Evolutionary conservation across 2,329 filamentous ascomycete genomes (phyloP).

Genomic region (Colletotrichum costaricense): DNA sequence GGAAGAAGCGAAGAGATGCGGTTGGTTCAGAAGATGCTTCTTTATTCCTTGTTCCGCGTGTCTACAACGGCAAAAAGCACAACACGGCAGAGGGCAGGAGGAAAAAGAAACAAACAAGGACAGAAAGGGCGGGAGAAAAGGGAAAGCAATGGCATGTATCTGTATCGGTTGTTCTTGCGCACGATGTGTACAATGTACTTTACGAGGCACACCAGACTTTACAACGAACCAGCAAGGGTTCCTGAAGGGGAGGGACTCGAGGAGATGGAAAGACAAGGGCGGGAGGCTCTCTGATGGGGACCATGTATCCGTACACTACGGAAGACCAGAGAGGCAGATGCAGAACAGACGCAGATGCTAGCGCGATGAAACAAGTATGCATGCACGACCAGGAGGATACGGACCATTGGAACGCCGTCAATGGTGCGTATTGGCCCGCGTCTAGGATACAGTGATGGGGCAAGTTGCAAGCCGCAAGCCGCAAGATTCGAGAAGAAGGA

Average conservation of each 20-base stretch:
- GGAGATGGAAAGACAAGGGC: neutral
- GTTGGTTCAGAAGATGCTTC: conserved; percentile 1
- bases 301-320: neutral
- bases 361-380: conserved; percentile 34
- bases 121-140: conserved; percentile 25
- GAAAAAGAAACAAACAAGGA: conserved; percentile 10
- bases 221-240: neutral
- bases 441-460: conserved; percentile 12
- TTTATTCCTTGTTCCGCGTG: neutral
- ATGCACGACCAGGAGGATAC: conserved; percentile 22
- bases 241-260: neutral
- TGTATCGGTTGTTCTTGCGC: conserved; percentile 3
- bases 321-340: neutral
- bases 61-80: conserved; percentile 14
- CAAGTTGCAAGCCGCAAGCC: neutral
- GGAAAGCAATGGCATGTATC: conserved; percentile 33
- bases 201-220: neutral
- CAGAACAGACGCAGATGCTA: conserved; percentile 19
- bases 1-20: conserved; percentile 12
- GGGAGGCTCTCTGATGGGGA: neutral
- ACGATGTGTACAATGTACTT: conserved; percentile 15
- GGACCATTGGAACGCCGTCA: conserved; percentile 30
- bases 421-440: conserved; percentile 17
- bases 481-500: neutral
- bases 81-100: neutral